Conservation (phyloP, 257 asterid genomes). For the Prunella vulgaris region DNA sequence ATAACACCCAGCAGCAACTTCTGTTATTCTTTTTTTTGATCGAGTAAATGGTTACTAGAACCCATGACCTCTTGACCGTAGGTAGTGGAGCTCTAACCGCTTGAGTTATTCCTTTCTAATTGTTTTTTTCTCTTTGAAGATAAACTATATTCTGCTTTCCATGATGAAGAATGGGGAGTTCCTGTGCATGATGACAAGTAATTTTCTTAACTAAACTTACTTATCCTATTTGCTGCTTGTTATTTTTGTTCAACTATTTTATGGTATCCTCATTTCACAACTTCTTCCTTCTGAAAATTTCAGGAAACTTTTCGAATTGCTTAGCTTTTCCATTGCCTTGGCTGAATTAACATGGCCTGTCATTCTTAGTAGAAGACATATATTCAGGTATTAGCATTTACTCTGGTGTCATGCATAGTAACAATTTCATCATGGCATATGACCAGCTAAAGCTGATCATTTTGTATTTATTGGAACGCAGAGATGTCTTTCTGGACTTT, state of each 20-base stretch:
- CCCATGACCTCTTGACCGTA: too few species aligned
- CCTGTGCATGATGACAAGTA: conserved; percentile 85
- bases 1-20: conserved; percentile 10
- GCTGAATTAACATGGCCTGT: conserved; percentile 91
- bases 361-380: conserved; percentile 69
- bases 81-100: too few species aligned
- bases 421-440: conserved; percentile 12
- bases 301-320: conserved; percentile 89
- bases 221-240: conserved; percentile 10
- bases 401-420: conserved; percentile 11
- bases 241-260: conserved; percentile 7
- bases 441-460: conserved; percentile 24
- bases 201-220: conserved; percentile 10
- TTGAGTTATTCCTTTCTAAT: too few species aligned
- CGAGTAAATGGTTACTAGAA: too few species aligned
- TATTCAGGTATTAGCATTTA: conserved; percentile 48
- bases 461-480: conserved; percentile 32
- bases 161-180: conserved; percentile 97
- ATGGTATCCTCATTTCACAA: conserved; percentile 20
- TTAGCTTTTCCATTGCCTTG: conserved; percentile 81
- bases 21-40: conserved; percentile 27
- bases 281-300: conserved; percentile 23
- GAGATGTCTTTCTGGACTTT: conserved; percentile 79
- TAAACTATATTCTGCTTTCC: conserved; percentile 66
- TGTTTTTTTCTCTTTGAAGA: conserved; percentile 38